Evolutionary conservation across 495 filamentous ascomycete genomes (phyloP).

Genomic region (Annulohypoxylon bovei): DNA sequence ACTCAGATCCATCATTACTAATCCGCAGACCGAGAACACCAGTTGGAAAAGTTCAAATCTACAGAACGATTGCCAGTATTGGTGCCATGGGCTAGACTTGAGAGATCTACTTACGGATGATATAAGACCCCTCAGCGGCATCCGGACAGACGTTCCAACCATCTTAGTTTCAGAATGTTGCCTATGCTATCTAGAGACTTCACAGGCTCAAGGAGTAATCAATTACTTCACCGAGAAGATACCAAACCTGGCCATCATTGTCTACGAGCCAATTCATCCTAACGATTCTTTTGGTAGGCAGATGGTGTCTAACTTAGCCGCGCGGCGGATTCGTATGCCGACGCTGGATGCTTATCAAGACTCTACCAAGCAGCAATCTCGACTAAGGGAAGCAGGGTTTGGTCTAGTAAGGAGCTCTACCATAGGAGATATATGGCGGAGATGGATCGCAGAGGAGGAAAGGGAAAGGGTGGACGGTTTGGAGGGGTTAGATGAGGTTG

Average conservation of each 20-base stretch:
- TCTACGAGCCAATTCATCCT: constrained; percentile 91
- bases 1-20: constrained; percentile 46
- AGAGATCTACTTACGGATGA: constrained; percentile 63
- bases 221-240: constrained; percentile 69
- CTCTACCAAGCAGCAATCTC: constrained; percentile 69
- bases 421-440: constrained; percentile 77
- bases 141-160: constrained; percentile 70
- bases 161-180: constrained; percentile 93
- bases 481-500: constrained; percentile 94
- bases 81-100: constrained; percentile 85
- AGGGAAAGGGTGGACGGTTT: constrained; percentile 79
- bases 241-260: constrained; percentile 68
- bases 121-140: constrained; percentile 38
- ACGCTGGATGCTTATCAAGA: constrained; percentile 77
- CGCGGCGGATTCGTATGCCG: constrained; percentile 84
- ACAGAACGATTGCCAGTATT: constrained; percentile 59
- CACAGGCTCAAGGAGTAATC: constrained; percentile 70
- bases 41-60: constrained; percentile 46
- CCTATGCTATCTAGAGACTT: constrained; percentile 80
- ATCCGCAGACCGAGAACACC: constrained; percentile 27
- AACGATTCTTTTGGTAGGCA: constrained; percentile 85
- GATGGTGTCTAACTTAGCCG: constrained; percentile 91
- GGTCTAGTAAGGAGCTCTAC: constrained; percentile 65
- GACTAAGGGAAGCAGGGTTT: constrained; percentile 73
- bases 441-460: constrained; percentile 76